Conservation (phyloP, 2,329 filamentous ascomycete genomes). For the Fusarium coicis region DNA sequence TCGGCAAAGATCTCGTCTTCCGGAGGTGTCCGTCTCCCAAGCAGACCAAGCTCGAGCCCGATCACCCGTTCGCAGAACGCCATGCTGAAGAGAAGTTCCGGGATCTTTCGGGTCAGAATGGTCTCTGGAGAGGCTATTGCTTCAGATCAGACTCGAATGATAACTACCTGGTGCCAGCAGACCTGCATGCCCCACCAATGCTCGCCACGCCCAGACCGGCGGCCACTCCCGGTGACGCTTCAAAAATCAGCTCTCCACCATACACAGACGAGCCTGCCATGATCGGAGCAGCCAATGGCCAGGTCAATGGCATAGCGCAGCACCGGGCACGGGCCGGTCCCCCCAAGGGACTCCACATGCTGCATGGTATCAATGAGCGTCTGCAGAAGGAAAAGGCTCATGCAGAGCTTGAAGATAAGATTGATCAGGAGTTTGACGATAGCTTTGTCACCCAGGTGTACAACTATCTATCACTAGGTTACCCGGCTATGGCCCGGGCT, state of each 20-base stretch:
- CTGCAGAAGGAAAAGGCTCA: constrained; percentile 61
- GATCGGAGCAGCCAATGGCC: constrained; percentile 37
- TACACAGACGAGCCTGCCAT: constrained; percentile 55
- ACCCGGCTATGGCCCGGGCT: constrained; percentile 82
- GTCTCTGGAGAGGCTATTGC: constrained; percentile 84
- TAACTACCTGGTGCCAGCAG: constrained; percentile 54
- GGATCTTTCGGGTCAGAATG: constrained; percentile 66
- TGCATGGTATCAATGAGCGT: constrained; percentile 63
- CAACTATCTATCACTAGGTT: constrained; percentile 94
- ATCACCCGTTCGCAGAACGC: constrained; percentile 68
- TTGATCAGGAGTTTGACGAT: constrained; percentile 78
- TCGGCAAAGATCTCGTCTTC: constrained; percentile 83
- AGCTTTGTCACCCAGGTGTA: constrained; percentile 94
- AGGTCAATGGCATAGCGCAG: constrained; percentile 37
- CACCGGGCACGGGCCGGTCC: constrained; percentile 45
- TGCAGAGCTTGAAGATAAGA: constrained; percentile 63
- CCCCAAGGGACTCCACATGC: constrained; percentile 60
- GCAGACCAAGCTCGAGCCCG: constrained; percentile 83
- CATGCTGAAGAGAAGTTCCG: constrained; percentile 62
- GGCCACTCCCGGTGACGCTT: constrained; percentile 52
- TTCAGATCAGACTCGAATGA: constrained; percentile 54
- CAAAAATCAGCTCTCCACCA: constrained; percentile 53
- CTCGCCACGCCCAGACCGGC: constrained; percentile 61
- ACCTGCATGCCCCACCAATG: constrained; percentile 59
- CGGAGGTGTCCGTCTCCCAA: constrained; percentile 85